Base-by-base conservation (phyloP, 805 yeast species). In the Cyberlindnera nakhonratchasimensis region DNA sequence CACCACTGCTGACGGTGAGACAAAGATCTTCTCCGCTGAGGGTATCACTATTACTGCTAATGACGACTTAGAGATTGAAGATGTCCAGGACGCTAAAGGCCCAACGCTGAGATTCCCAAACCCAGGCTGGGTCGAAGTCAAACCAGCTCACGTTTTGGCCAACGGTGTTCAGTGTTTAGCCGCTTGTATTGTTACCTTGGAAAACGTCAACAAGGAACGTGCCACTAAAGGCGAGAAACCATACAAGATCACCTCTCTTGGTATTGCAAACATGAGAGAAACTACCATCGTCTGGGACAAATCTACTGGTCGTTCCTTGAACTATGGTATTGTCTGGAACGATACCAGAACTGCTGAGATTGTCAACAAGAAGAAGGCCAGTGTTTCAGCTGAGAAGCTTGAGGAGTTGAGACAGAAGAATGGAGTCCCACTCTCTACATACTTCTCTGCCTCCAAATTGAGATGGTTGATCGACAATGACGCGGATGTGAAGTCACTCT, bases 221-320 rank as follows among this genome's bases (percentile, higher is more conserved):
- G 50, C 57, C 30, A 51, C 61, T 4, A 66, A 71, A 36, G 66
- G 71, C 32, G 63, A 70, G 45, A 63, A 77, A 53, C 71, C 82
- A 59, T 82, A 77, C 61, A 72, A 71, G 52, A 80, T 90, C 45
- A 76, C 71, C 45, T 80, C 86, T 35, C 74, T 90, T 53, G 98
- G 98, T 20, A 78, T 90, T 52, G 93, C 97, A 39, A 91, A 89
- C 66, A 95, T 91, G 93, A 78, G 98, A 61, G 98, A 90, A 67
- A 90, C 98, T 32, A 83, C 96, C 22, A 74, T 84, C 40, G 80
- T 90, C 37, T 90, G 96, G 96, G 82, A 88, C 43, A 75, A 80
- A 51, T 70, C 70, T 40, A 88, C 96, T 2, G 96, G 96, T 30
- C 95, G 96, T 4, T 75, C 88, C 42, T 75, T 82, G 59, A 82